phyloP scores from a whole-genome alignment of 2,329 filamentous ascomycete species.

The Talaromyces piceae region DNA sequence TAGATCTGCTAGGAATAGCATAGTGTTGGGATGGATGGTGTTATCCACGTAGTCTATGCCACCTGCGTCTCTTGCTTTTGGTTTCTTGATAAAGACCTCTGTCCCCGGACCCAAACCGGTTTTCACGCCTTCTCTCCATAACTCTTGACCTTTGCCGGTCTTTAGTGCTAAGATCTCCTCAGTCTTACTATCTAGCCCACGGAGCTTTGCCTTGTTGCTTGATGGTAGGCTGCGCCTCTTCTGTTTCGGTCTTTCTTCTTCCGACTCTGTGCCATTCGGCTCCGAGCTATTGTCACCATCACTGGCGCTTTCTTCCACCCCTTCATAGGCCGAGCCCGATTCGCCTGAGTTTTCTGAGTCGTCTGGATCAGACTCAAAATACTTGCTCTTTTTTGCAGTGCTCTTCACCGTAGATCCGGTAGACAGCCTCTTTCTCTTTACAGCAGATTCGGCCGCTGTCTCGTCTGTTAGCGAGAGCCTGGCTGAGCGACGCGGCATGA shows the following conservation, averaged over 20 bases:
- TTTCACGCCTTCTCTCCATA: conserved; percentile 52
- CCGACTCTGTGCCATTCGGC: conserved; percentile 68
- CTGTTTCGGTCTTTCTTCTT: conserved; percentile 21
- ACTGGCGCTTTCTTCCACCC: conserved; percentile 27
- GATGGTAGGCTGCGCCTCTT: conserved; percentile 14
- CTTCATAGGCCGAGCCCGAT: conserved; percentile 25
- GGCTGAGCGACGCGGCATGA: conserved; percentile 9
- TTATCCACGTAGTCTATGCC: conserved; percentile 50
- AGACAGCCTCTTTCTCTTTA: conserved; percentile 25
- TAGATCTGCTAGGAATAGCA: conserved; percentile 54
- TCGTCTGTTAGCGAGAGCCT: conserved; percentile 23
- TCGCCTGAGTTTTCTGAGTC: conserved; percentile 12
- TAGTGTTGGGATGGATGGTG: conserved; percentile 56
- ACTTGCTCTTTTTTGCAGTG: conserved; percentile 45
- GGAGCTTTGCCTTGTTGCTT: conserved; percentile 8
- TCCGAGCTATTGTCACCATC: conserved; percentile 68
- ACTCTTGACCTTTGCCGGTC: conserved; percentile 37
- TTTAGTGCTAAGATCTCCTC: neutral
- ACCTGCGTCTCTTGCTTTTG: conserved; percentile 54
- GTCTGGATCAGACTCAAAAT: conserved; percentile 36
- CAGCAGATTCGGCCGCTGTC: conserved; percentile 18
- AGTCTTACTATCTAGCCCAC: conserved; percentile 8
- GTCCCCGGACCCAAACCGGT: conserved; percentile 51
- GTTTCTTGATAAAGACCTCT: conserved; percentile 55
- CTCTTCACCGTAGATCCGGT: conserved; percentile 19